Conservation (phyloP, 176 grass and related monocot species). For the Oryza meyeriana region DNA sequence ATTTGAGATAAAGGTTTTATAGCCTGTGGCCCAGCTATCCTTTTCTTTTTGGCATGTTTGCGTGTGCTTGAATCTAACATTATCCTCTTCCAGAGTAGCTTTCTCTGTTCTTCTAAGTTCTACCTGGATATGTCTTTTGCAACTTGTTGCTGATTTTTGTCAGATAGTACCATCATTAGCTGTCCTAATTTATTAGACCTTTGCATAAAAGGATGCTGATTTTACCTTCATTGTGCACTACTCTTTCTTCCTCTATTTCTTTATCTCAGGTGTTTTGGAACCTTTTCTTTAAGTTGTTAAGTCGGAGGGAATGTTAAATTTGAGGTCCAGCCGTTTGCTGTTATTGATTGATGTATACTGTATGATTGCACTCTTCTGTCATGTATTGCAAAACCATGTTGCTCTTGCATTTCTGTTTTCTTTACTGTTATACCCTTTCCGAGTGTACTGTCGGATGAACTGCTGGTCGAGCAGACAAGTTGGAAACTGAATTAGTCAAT, state of each 20-base stretch:
- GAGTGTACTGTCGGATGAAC: background rate
- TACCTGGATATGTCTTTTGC: background rate
- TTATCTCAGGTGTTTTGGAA: background rate
- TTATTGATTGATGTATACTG: background rate
- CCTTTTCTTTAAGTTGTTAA: constrained; percentile 3
- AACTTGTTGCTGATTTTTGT: background rate
- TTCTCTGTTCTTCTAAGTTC: background rate
- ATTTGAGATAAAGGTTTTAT: background rate
- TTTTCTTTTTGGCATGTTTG: background rate
- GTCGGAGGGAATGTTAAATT: background rate
- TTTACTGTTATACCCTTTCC: constrained; percentile 1
- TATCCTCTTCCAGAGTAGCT: background rate
- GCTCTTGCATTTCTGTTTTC: background rate
- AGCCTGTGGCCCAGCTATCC: background rate
- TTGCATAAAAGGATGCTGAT: background rate
- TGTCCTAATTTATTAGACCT: constrained; percentile 2
- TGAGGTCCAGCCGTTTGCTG: background rate
- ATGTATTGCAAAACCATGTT: background rate
- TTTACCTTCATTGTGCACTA: background rate
- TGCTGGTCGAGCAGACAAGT: background rate
- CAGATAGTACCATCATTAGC: background rate
- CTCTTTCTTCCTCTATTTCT: constrained; percentile 1
- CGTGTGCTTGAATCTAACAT: background rate
- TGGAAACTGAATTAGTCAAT: constrained; percentile 2
- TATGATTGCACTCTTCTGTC: background rate